phyloP scores from a whole-genome alignment of 2,329 filamentous ascomycete genomes.

The Trichoderma guizhouense region DNA sequence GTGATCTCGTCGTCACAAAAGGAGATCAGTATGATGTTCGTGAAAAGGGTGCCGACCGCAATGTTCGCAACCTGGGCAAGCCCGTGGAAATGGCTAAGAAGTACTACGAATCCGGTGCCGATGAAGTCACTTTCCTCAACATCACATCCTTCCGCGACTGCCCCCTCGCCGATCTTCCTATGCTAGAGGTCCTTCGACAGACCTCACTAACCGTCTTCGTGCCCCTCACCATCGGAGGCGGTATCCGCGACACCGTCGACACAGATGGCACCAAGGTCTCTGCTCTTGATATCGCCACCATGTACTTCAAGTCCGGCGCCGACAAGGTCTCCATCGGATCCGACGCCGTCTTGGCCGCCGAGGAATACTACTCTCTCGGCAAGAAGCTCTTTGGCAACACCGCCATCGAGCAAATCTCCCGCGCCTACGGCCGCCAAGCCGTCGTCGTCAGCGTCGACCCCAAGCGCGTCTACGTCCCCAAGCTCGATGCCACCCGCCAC shows the following conservation, averaged over 20 bases:
- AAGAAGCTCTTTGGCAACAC: conserved; percentile 72
- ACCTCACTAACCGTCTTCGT: conserved; percentile 93
- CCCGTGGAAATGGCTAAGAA: conserved; percentile 89
- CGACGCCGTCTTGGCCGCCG: conserved; percentile 88
- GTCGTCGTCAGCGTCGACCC: conserved; percentile 96
- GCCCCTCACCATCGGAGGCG: conserved; percentile 90
- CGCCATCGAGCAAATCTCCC: conserved; percentile 91
- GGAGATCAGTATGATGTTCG: conserved; percentile 98
- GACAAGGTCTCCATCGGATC: conserved; percentile 98
- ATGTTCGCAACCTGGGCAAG: conserved; percentile 90
- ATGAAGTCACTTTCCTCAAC: conserved; percentile 97
- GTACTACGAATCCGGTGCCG: conserved; percentile 95
- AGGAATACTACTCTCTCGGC: conserved; percentile 77
- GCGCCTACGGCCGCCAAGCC: conserved; percentile 92
- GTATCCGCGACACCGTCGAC: conserved; percentile 90
- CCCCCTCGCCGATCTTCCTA: conserved; percentile 84
- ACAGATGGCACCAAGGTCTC: conserved; percentile 82
- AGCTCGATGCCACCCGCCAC: conserved; percentile 68
- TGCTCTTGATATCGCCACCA: conserved; percentile 85
- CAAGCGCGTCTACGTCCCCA: conserved; percentile 81
- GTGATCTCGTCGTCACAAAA: conserved; percentile 95
- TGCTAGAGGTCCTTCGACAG: conserved; percentile 87
- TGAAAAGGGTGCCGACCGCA: conserved; percentile 66
- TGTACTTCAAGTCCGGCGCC: conserved; percentile 96
- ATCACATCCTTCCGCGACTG: conserved; percentile 98